Base-by-base conservation (phyloP, 768 basidiomycete species). In the Trametes cubensis region DNA sequence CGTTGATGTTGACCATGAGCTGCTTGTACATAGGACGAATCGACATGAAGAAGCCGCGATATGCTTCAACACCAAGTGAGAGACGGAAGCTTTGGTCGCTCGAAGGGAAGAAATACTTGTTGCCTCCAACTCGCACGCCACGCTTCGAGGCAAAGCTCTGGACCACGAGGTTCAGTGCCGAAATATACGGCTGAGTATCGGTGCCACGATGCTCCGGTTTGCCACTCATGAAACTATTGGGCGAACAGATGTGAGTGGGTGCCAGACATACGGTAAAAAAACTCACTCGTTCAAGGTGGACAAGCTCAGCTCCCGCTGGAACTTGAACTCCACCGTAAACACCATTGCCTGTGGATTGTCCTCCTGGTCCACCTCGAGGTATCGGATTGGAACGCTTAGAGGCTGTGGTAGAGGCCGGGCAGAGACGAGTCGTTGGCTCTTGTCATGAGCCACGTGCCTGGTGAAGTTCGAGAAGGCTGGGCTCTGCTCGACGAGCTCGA, bases 91-190 rank as follows among this genome's bases (percentile, higher is more conserved):
- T 41, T 18, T 65, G 55, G 1, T 67, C 57, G 0, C 58, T 58
- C 7, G 71, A 60, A 5, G 71, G 71, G 76, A 88, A 88, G 74
- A 90, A 90, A 72, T 84, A 89, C 14, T 85, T 80, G 62, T 87
- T 86, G 54, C 82, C 76, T 1, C 88, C 87, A 13, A 89, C 84
- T 69, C 84, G 81, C n/a, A 85, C 78, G 8, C 85, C 87, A 1
- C 79, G 75, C 34, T 81, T 75, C 66, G 80, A 79, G 15, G 86
- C 81, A 65, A 82, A 78, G 51, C 85, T 79, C 50, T 84, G 81
- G 6, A 89, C 73, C 53, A 90, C 76, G 23, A 90, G 74, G 68
- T 91, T 89, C 50, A 90, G 69, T 3, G 87, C 87, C 10, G 88
- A 79, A 5, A 90, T 74, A 17, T 84, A 65, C 0, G 88, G 87